phyloP scores from a whole-genome alignment of 164 flowering plant species.

The Piper betle region DNA sequence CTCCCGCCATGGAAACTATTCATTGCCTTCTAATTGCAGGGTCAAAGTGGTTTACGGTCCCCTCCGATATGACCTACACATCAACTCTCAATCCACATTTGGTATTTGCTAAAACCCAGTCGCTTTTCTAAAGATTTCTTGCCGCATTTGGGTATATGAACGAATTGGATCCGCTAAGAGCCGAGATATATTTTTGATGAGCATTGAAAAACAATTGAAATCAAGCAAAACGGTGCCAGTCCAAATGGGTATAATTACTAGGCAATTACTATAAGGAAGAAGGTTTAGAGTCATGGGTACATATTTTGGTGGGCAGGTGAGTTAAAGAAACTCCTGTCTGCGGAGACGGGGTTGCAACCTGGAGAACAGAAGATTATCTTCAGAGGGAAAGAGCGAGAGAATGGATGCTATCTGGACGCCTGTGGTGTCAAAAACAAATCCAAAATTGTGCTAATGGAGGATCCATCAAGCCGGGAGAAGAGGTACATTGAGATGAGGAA shows the following conservation, averaged over 20 bases:
- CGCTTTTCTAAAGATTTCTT: not conserved
- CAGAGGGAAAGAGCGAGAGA: slow-evolving; percentile 48
- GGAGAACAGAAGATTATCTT: slow-evolving; percentile 43
- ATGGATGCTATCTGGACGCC: slow-evolving; percentile 39
- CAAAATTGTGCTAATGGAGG: slow-evolving; percentile 46
- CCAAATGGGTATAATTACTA: not conserved
- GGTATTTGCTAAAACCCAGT: slow-evolving; percentile 23
- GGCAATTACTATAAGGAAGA: no score
- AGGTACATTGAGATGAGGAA: slow-evolving; percentile 39
- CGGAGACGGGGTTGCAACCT: slow-evolving; percentile 47
- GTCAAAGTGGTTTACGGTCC: slow-evolving; percentile 39
- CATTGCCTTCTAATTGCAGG: slow-evolving; percentile 14
- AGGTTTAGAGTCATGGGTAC: not conserved
- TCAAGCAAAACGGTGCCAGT: not conserved
- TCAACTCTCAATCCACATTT: slow-evolving; percentile 44
- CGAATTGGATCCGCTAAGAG: not conserved
- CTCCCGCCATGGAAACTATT: slow-evolving; percentile 1
- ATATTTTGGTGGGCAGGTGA: slow-evolving; percentile 33
- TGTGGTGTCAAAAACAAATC: slow-evolving; percentile 56
- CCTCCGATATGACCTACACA: slow-evolving; percentile 33
- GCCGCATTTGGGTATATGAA: not conserved
- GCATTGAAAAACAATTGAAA: not conserved
- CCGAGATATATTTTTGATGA: not conserved
- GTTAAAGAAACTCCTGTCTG: slow-evolving; percentile 50
- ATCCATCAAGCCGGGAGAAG: slow-evolving; percentile 52